phyloP scores from a whole-genome alignment of 371 early-diverging fungal genomes.

The Basidiobolus meristosporus region DNA sequence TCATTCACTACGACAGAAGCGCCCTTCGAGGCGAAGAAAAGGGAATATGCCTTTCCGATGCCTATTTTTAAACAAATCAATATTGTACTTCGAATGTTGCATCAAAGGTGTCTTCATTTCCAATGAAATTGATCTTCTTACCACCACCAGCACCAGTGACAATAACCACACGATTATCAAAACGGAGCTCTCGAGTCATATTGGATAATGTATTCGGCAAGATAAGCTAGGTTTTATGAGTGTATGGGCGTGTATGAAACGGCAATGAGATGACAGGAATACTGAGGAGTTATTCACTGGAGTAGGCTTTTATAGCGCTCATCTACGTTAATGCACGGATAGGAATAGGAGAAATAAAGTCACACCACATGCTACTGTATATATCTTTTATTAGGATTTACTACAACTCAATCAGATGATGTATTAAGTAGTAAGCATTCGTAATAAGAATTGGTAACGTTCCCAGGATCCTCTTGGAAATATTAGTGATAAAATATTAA shows the following conservation, averaged over 20 bases:
- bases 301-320: too few relatives aligned
- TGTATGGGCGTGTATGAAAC: too few relatives aligned
- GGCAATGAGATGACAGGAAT: too few relatives aligned
- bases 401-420: background rate
- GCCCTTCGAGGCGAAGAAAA: slow-evolving; percentile 77
- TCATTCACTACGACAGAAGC: slow-evolving; percentile 83
- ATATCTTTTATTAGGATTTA: background rate
- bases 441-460: background rate
- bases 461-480: background rate
- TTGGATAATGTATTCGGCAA: too few relatives aligned
- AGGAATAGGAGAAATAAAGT: too few relatives aligned
- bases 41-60: slow-evolving; percentile 79
- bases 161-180: slow-evolving; percentile 81
- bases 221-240: too few relatives aligned
- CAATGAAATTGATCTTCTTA: slow-evolving; percentile 8
- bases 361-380: too few relatives aligned
- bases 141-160: slow-evolving; percentile 97
- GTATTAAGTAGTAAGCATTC: background rate
- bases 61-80: slow-evolving; percentile 14
- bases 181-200: slow-evolving; percentile 29
- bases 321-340: too few relatives aligned
- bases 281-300: too few relatives aligned
- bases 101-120: background rate
- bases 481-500: background rate
- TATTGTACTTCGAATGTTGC: background rate